Base-by-base conservation (phyloP, 805 yeast genomes). In the Yarrowia bubula region DNA sequence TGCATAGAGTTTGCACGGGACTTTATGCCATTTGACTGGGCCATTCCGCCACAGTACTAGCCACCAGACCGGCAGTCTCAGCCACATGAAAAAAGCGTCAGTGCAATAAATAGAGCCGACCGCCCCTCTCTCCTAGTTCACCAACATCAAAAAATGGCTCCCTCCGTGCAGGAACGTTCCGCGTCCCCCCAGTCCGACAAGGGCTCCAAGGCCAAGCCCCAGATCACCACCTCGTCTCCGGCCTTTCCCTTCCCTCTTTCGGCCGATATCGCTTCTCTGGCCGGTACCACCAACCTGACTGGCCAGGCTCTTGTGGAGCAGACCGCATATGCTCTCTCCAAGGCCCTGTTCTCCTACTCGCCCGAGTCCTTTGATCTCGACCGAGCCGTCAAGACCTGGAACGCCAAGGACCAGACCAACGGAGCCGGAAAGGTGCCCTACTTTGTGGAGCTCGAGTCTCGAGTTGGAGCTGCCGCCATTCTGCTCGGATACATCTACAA, bases 381-480 rank as follows among this genome's bases (percentile, higher is more conserved):
- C 74, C 74, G 79, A n/a, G 80, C 84, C 55, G 73, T 88, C 68
- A 79, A 79, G 67, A 75, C 81, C 61, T 91, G 96, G 96, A 73
- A 80, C 48, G 74, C 78, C 51, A 75, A 79, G 57, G 79, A 79
- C 71, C 81, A 83, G 71, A 72, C 74, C 43, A 87, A 88, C 72
- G 78, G 84, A 13, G 72, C 75, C 51, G 86, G 86, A 28, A 76
- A 74, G n/a, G 84, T 86, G 64, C 95, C 96, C 32, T 79, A 79
- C 64, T 75, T 87, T 69, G 79, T 84, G 72, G 78, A 71, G 61
- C 70, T 75, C 63, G 91, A 92, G 72, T 83, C 90, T 65, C 85
- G 96, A 74, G 79, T 88, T 1, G 98, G 97, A 71, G 95, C 97
- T 37, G 90, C 93, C 51, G 82, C 85, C 68, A 83, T 89, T 32